Evolutionary conservation across 2,329 filamentous ascomycete genomes (phyloP).

Genomic region (Penicillium sclerotigenum): DNA sequence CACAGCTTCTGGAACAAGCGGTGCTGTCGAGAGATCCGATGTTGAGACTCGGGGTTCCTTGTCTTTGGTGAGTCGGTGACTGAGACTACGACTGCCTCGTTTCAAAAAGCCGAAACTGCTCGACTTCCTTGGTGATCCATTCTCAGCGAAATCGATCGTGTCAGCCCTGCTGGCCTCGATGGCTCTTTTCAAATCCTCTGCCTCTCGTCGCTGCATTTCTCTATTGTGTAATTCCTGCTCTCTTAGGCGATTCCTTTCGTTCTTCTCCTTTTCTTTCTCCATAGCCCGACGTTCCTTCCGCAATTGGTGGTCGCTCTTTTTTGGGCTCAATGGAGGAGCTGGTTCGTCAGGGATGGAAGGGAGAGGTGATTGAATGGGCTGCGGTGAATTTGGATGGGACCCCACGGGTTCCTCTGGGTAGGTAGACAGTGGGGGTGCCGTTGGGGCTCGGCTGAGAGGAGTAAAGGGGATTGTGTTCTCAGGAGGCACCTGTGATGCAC

Average conservation of each 20-base stretch:
- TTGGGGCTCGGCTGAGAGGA: slow-evolving; percentile 40
- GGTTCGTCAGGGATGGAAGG: slow-evolving; percentile 36
- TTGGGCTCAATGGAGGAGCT: slow-evolving; percentile 44
- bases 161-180: slow-evolving; percentile 65
- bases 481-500: slow-evolving; percentile 36
- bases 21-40: slow-evolving; percentile 21
- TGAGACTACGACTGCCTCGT: slow-evolving; percentile 73
- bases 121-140: slow-evolving; percentile 40
- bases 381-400: slow-evolving; percentile 13
- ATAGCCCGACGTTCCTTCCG: slow-evolving; percentile 59
- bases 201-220: slow-evolving; percentile 52
- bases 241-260: slow-evolving; percentile 55
- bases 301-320: slow-evolving; percentile 62
- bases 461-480: slow-evolving; percentile 35
- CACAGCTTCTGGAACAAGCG: slow-evolving; percentile 12
- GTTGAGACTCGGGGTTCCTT: slow-evolving; percentile 36
- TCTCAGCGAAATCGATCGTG: slow-evolving; percentile 51
- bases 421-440: slow-evolving; percentile 49
- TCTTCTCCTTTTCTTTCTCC: slow-evolving; percentile 50
- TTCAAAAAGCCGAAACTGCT: slow-evolving; percentile 62
- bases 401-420: slow-evolving; percentile 35
- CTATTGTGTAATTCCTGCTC: slow-evolving; percentile 50
- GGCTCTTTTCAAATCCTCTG: slow-evolving; percentile 61
- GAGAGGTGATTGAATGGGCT: slow-evolving; percentile 19
- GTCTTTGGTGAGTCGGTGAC: slow-evolving; percentile 60